Conservation (phyloP, 2,329 filamentous ascomycete genomes). For the Dryadomyces sulphureus region DNA sequence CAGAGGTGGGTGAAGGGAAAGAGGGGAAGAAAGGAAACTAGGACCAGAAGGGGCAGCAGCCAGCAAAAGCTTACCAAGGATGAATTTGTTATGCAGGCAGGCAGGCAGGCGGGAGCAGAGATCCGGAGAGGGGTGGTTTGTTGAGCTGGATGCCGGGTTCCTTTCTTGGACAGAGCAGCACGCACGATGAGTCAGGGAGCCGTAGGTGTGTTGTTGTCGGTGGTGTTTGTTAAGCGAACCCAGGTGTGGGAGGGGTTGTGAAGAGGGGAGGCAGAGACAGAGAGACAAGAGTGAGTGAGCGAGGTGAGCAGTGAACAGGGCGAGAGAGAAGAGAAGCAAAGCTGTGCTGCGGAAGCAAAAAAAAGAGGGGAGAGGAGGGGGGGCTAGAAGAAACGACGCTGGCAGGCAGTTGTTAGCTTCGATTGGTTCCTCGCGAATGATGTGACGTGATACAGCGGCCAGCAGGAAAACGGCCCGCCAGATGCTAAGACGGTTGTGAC, state of each 20-base stretch:
- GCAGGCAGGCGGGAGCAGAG: no score
- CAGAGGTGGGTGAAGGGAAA: background rate
- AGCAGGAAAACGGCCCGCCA: background rate
- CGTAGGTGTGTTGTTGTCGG: no score
- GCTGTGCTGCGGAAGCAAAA: background rate
- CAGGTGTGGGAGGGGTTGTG: no score
- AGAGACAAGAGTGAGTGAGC: no score
- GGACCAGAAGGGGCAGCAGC: background rate
- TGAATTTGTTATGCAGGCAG: background rate
- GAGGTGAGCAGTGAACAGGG: background rate
- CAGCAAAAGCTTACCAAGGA: background rate
- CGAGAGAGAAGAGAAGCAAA: background rate
- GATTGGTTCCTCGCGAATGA: background rate
- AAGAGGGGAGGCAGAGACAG: no score
- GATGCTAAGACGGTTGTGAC: background rate
- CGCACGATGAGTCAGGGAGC: no score
- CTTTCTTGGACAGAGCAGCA: no score
- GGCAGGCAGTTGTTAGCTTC: background rate
- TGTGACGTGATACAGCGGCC: background rate
- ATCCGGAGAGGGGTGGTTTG: no score
- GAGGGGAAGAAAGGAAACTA: background rate
- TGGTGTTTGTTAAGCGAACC: no score
- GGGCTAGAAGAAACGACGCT: background rate
- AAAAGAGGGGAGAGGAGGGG: background rate
- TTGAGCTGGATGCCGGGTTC: no score